phyloP scores from a whole-genome alignment of 345 rosid species.

The Syzygium jambos region DNA sequence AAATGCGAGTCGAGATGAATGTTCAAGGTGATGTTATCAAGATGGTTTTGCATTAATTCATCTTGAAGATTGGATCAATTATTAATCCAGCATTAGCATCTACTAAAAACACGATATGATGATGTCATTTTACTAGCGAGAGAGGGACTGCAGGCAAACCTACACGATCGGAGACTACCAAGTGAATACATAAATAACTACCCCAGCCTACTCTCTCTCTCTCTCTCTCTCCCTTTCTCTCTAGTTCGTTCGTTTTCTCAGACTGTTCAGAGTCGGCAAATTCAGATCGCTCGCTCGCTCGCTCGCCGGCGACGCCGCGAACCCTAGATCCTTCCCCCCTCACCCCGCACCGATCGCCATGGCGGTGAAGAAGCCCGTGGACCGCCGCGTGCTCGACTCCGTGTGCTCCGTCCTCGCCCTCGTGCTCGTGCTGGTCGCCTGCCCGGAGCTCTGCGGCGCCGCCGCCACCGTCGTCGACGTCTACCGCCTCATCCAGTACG shows the following conservation, averaged over 20 bases:
- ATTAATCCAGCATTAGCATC: neutral
- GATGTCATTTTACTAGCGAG: neutral
- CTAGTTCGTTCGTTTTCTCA: neutral
- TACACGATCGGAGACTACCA: neutral
- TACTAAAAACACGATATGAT: neutral
- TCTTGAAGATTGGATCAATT: neutral
- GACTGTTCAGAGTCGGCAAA: neutral
- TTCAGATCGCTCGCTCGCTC: neutral
- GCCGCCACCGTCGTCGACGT: constrained; percentile 96
- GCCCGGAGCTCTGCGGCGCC: constrained; percentile 90
- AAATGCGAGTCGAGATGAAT: neutral
- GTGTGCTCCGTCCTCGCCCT: constrained; percentile 59
- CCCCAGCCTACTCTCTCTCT: neutral
- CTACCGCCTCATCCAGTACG: constrained; percentile 94
- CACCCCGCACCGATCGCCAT: neutral
- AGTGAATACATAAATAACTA: neutral
- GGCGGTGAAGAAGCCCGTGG: constrained; percentile 25
- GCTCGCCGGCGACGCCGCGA: neutral
- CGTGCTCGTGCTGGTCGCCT: constrained; percentile 66
- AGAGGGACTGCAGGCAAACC: neutral
- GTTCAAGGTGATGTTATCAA: neutral
- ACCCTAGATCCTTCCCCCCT: constrained; percentile 47
- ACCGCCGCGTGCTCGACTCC: constrained; percentile 48
- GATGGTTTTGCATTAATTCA: neutral
- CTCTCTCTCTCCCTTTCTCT: neutral